These are phyloP conservation scores for Nemania bipapillata DNA, from an alignment of 2,329 filamentous ascomycete species.

Conservation along the genomic window DNA sequence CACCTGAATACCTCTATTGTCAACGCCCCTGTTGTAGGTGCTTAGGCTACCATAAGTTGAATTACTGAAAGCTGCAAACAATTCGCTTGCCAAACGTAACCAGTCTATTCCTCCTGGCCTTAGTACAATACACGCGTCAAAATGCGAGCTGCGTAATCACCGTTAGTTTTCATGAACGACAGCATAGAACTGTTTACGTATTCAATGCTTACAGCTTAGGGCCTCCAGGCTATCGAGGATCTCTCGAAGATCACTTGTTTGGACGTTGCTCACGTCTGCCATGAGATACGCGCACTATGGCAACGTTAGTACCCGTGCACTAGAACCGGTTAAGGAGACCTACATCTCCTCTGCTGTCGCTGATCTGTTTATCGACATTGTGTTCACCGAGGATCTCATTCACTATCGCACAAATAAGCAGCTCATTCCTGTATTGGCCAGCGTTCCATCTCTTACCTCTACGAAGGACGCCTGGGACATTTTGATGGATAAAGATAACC, in stretches of 20 bases:
- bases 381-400: slow-evolving; percentile 94
- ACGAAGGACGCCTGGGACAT: slow-evolving; percentile 92
- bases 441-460: slow-evolving; percentile 64
- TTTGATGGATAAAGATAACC: slow-evolving; percentile 96
- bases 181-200: not conserved
- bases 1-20: slow-evolving; percentile 17
- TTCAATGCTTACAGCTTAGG: slow-evolving; percentile 73
- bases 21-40: slow-evolving; percentile 21
- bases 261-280: slow-evolving; percentile 93
- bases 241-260: slow-evolving; percentile 81
- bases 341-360: slow-evolving; percentile 90
- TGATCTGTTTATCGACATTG: slow-evolving; percentile 99
- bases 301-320: slow-evolving; percentile 20
- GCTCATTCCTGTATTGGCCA: not conserved
- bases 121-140: slow-evolving; percentile 56
- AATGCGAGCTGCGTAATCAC: slow-evolving; percentile 49
- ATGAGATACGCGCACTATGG: slow-evolving; percentile 86
- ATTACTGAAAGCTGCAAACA: slow-evolving; percentile 32
- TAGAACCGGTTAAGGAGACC: slow-evolving; percentile 41
- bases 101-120: slow-evolving; percentile 8
- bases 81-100: slow-evolving; percentile 33
- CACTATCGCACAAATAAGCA: slow-evolving; percentile 62
- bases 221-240: slow-evolving; percentile 85
- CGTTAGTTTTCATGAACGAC: slow-evolving; percentile 35
- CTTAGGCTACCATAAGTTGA: slow-evolving; percentile 34